Evolutionary conservation across 139 green algal species (phyloP).

Genomic region (Medakamo hakoo): DNA sequence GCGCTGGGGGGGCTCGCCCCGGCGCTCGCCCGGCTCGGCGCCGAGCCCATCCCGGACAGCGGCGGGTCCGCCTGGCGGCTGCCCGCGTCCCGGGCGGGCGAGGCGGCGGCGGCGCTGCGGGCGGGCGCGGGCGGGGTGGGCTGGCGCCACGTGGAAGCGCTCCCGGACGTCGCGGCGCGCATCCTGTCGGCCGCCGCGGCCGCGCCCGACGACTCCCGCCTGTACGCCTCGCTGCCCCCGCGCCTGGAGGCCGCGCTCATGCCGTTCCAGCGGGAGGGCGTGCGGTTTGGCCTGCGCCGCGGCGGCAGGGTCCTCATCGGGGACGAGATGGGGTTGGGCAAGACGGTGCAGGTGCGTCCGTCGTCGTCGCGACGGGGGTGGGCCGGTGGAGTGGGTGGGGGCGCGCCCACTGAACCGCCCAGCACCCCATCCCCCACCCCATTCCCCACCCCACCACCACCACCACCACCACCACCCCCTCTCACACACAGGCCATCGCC

Average conservation of each 20-base stretch:
- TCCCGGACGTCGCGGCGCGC: not conserved
- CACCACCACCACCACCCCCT: no score
- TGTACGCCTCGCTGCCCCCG: constrained; percentile 26
- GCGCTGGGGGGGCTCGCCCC: no score
- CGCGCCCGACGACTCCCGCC: not conserved
- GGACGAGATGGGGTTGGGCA: constrained; percentile 90
- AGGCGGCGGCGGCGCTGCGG: not conserved
- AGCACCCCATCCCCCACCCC: no score
- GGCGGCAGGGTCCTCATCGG: constrained; percentile 65
- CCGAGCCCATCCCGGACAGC: not conserved
- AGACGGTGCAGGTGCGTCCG: constrained; percentile 84
- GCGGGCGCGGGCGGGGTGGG: not conserved
- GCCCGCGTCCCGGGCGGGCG: no score
- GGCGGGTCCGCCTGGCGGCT: not conserved
- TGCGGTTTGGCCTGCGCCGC: constrained; percentile 56
- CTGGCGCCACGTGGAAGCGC: not conserved
- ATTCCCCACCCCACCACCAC: no score
- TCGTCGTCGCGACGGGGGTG: no score
- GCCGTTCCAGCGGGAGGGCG: constrained; percentile 47
- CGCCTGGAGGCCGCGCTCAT: constrained; percentile 30
- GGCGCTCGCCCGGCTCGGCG: not conserved
- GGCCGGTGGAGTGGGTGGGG: no score
- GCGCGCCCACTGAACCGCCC: no score
- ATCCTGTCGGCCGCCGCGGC: not conserved
- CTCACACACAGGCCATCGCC: no score